phyloP scores from a whole-genome alignment of 225 moss, liverwort and hornwort species.

The Bryum argenteum region DNA sequence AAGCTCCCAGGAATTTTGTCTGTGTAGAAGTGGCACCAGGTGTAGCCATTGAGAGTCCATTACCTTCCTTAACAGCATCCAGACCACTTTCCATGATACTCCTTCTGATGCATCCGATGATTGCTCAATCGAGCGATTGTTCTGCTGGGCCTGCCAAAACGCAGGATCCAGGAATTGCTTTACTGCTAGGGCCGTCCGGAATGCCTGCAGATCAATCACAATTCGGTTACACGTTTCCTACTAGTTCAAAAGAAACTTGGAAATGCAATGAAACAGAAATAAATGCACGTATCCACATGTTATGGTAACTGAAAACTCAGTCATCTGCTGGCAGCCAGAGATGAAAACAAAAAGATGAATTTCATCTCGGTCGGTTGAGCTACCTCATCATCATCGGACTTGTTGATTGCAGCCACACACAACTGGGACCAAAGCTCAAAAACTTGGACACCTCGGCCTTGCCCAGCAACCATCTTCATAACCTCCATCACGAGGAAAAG shows the following conservation, averaged over 20 bases:
- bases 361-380: neutral
- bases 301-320: too few relatives aligned
- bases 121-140: constrained; percentile 28
- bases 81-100: constrained; percentile 73
- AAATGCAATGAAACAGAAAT: neutral
- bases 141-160: constrained; percentile 72
- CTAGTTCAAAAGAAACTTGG: constrained; percentile 6
- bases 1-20: constrained; percentile 77
- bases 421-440: constrained; percentile 83
- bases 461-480: constrained; percentile 77
- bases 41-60: constrained; percentile 82
- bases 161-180: constrained; percentile 74
- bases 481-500: constrained; percentile 71
- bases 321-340: constrained; percentile 15
- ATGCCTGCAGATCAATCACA: constrained; percentile 57
- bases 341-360: constrained; percentile 12
- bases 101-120: constrained; percentile 40
- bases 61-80: constrained; percentile 64
- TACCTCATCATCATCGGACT: constrained; percentile 78
- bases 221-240: constrained; percentile 27
- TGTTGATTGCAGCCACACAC: constrained; percentile 48
- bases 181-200: constrained; percentile 63
- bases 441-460: constrained; percentile 71
- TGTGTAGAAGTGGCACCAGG: constrained; percentile 69
- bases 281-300: too few relatives aligned